Percentiles rank a stretch among this genome's conserved stretches.
phyloP scores from a whole-genome alignment of 805 yeast genomes.

The Wickerhamiella brachini region DNA sequence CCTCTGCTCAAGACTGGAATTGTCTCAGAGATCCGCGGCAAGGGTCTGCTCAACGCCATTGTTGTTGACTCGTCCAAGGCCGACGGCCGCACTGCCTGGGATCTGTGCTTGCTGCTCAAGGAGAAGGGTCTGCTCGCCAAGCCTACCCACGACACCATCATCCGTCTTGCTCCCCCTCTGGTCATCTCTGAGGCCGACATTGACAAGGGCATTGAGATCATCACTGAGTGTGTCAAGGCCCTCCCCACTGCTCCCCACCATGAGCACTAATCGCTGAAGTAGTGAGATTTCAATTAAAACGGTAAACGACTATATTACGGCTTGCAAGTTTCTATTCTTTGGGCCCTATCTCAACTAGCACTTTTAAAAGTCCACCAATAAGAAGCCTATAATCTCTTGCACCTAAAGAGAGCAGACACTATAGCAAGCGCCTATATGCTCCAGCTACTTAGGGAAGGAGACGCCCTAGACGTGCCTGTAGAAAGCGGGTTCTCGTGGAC shows the following conservation, averaged over 20 bases:
- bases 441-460: no score
- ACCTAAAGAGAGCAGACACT: no score
- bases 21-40: constrained; percentile 56
- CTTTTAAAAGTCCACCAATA: no score
- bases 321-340: no score
- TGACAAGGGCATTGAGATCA: constrained; percentile 63
- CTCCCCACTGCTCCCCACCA: constrained; percentile 22
- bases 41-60: constrained; percentile 78
- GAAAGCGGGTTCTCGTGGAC: no score
- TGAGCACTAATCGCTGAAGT: background rate
- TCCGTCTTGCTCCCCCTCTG: constrained; percentile 91
- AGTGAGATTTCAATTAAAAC: no score
- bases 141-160: constrained; percentile 92
- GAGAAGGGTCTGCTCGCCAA: constrained; percentile 82
- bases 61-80: constrained; percentile 78
- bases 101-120: constrained; percentile 79
- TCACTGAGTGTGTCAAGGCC: constrained; percentile 42
- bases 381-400: no score
- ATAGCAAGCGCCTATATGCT: no score
- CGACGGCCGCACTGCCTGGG: constrained; percentile 92
- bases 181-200: constrained; percentile 82
- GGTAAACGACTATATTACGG: no score
- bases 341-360: no score
- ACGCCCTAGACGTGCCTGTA: no score
- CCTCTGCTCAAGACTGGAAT: constrained; percentile 32